Evolutionary conservation across 2,329 filamentous ascomycete genomes (phyloP).

Genomic region (Xylariaceae sp.): DNA sequence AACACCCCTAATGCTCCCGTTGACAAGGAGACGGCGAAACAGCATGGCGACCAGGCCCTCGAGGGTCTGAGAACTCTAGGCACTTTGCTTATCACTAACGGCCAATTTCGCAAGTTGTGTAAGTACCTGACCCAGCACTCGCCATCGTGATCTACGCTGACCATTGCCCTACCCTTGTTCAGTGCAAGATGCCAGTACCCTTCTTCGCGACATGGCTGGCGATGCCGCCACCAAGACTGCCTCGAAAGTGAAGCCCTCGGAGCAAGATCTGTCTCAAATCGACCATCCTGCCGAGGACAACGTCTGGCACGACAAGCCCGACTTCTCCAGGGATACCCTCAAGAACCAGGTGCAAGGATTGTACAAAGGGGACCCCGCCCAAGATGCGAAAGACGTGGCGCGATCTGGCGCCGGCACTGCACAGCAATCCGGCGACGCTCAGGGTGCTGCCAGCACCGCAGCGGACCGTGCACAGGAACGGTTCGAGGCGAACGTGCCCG

Average conservation of each 20-base stretch:
- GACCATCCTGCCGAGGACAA: conserved; percentile 84
- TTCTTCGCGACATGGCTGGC: conserved; percentile 84
- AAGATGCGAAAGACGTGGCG: conserved; percentile 55
- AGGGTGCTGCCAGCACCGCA: conserved; percentile 18
- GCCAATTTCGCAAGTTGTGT: conserved; percentile 88
- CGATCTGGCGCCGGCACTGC: conserved; percentile 38
- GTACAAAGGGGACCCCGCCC: conserved; percentile 45
- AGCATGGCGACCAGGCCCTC: conserved; percentile 76
- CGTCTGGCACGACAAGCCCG: conserved; percentile 83
- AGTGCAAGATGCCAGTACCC: conserved; percentile 70
- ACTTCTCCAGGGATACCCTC: conserved; percentile 62
- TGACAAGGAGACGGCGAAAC: conserved; percentile 67
- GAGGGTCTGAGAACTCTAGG: conserved; percentile 84
- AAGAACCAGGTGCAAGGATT: conserved; percentile 60
- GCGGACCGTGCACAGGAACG: conserved; percentile 41
- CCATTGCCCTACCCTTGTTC: neutral
- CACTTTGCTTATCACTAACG: conserved; percentile 86
- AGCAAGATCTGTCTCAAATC: conserved; percentile 69
- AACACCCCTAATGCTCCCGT: conserved; percentile 58
- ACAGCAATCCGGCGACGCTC: conserved; percentile 19
- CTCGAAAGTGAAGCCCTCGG: conserved; percentile 63
- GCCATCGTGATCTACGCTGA: neutral
- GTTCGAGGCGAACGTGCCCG: conserved; percentile 54
- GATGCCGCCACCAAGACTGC: conserved; percentile 81
- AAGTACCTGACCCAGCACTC: conserved; percentile 30